Base-by-base conservation (phyloP, 495 filamentous ascomycete genomes). In the Rhypophila decipiens region DNA sequence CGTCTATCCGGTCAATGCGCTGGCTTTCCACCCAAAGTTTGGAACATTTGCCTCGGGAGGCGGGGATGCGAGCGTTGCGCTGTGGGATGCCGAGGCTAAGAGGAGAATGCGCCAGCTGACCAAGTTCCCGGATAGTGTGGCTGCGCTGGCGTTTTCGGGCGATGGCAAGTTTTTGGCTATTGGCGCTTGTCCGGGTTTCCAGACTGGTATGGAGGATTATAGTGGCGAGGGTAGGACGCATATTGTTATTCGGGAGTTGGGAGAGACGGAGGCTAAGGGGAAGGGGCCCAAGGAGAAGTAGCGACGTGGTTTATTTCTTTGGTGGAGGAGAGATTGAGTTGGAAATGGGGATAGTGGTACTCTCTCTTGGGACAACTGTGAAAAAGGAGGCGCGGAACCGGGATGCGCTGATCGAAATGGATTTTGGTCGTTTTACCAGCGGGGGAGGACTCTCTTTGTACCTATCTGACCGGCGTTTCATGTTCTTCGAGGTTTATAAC, bases 1-100 rank as follows among this genome's bases (percentile, higher is more conserved):
- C 9, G 88, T 98, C 7, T 98, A 93, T 59, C 93, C 93, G 0
- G 91, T 98, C 55, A 94, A 98, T 66, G 84, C 91, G 11, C 76
- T 98, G 0, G 79, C 88, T 1, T 98, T 96, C 68, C 91, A 98
- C 70, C 90, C 93, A 1, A 65, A 87, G 9, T 80, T 88, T 56
- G 91, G 91, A 20, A 95, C 90, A 0, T 96, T 98, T 65, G 93
- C 91, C 0, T 87, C 83, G 7, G 93, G 90, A 4, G 93, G 93
- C 39, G 93, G 93, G 12, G 93, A 98, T 59, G 89, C 90, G 20
- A 84, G 94, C 21, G 90, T 96, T n/a, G 85, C 87, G 9, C 69
- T 98, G 33, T 98, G 93, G 93, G 93, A 98, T 69, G 91, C 87
- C 7, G 80, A 88, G 57, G 83, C 86, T 38, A 96, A 96, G 78